Conservation (phyloP, 148 eudicot genomes). For the Fagopyrum tataricum region DNA sequence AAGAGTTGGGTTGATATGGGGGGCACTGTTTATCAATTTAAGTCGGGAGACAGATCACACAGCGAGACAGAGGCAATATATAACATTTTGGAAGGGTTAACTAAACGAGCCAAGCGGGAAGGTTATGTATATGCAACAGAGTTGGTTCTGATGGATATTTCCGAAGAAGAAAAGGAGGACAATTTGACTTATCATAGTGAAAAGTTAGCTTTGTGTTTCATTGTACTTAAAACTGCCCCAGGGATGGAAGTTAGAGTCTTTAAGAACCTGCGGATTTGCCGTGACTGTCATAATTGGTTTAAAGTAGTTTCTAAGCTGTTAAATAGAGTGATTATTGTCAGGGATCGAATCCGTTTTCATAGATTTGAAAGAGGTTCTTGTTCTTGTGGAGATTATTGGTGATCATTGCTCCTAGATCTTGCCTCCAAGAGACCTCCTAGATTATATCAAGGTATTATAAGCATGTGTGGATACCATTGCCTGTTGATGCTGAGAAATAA, state of each 20-base stretch:
- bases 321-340: slow-evolving; percentile 51
- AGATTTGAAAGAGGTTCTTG: slow-evolving; percentile 50
- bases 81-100: slow-evolving; percentile 39
- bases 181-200: slow-evolving; percentile 65
- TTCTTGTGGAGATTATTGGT: slow-evolving; percentile 72
- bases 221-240: slow-evolving; percentile 50
- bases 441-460: no score
- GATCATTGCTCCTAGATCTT: slow-evolving; percentile 5
- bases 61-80: slow-evolving; percentile 38
- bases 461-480: no score
- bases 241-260: slow-evolving; percentile 42
- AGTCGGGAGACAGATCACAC: slow-evolving; percentile 44
- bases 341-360: slow-evolving; percentile 70
- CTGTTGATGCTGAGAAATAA: no score
- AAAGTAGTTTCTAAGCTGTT: slow-evolving; percentile 46
- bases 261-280: slow-evolving; percentile 60
- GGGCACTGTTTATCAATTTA: slow-evolving; percentile 46
- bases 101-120: slow-evolving; percentile 36
- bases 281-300: slow-evolving; percentile 65
- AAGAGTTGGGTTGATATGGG: slow-evolving; percentile 65
- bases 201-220: slow-evolving; percentile 54
- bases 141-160: slow-evolving; percentile 65
- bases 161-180: slow-evolving; percentile 71
- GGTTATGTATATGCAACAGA: slow-evolving; percentile 39
- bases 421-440: background rate